phyloP scores from a whole-genome alignment of 2,329 filamentous ascomycete genomes.

The Sarocladium strictum region DNA sequence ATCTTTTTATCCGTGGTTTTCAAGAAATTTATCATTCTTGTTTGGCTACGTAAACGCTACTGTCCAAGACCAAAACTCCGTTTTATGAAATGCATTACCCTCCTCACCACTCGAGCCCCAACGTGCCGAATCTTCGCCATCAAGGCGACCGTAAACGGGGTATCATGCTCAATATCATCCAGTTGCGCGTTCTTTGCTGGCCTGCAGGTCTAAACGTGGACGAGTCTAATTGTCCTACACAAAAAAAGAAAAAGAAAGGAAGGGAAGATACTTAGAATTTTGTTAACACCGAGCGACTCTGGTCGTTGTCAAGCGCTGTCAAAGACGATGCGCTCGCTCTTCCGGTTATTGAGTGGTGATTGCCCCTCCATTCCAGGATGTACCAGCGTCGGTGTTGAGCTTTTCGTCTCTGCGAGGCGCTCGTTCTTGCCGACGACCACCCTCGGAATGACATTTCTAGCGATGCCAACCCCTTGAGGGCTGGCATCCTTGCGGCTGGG shows the following conservation, averaged over 20 bases:
- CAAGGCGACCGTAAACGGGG: not conserved
- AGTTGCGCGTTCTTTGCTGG: not conserved
- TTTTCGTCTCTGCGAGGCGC: conserved; percentile 30
- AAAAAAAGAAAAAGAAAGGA: not conserved
- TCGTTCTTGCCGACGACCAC: conserved; percentile 18
- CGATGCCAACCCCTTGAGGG: conserved; percentile 9
- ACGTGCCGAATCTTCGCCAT: not conserved
- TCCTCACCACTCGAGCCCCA: not conserved
- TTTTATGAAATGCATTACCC: not conserved
- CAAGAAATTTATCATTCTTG: not conserved
- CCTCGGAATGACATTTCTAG: conserved; percentile 10
- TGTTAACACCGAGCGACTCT: too few relatives aligned
- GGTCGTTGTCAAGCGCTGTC: conserved; percentile 29
- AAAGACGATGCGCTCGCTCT: conserved; percentile 48
- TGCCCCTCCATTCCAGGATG: conserved; percentile 24
- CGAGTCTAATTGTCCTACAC: not conserved
- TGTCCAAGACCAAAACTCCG: not conserved
- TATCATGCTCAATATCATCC: not conserved
- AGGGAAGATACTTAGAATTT: not conserved
- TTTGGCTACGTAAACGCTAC: not conserved
- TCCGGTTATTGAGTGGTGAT: conserved; percentile 33
- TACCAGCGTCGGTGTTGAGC: conserved; percentile 41
- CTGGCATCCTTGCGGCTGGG: conserved; percentile 6
- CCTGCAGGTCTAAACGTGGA: conserved; percentile 1
- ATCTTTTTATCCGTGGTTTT: not conserved